Conservation (phyloP, 2,329 filamentous ascomycete species). For the Cladosporium austrohemisphaericum region DNA sequence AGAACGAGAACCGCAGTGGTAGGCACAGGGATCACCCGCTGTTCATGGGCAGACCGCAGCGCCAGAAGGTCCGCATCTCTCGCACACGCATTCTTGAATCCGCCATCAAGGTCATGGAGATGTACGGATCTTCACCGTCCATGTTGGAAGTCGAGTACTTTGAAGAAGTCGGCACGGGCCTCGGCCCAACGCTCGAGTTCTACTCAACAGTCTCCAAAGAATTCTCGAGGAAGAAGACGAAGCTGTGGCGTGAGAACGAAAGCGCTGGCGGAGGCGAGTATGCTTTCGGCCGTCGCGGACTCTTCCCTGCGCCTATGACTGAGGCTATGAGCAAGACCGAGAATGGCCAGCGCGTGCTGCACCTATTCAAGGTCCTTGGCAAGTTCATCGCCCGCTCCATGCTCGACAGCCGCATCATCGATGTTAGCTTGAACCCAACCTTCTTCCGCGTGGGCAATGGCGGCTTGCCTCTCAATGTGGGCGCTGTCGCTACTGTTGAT, state of each 20-base stretch:
- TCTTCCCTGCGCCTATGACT: slow-evolving; percentile 90
- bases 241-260: slow-evolving; percentile 93
- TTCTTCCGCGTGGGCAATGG: slow-evolving; percentile 92
- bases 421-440: slow-evolving; percentile 93
- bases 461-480: slow-evolving; percentile 64
- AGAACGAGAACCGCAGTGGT: slow-evolving; percentile 77
- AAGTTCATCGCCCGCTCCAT: slow-evolving; percentile 98
- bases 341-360: slow-evolving; percentile 80
- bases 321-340: slow-evolving; percentile 69
- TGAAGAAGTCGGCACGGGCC: slow-evolving; percentile 92
- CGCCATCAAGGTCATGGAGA: slow-evolving; percentile 96
- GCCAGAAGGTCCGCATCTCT: slow-evolving; percentile 97
- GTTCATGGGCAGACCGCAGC: slow-evolving; percentile 84
- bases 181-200: slow-evolving; percentile 94
- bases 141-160: slow-evolving; percentile 98
- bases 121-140: slow-evolving; percentile 94
- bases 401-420: slow-evolving; percentile 96
- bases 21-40: slow-evolving; percentile 82
- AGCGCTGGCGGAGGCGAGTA: slow-evolving; percentile 69
- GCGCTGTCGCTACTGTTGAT: slow-evolving; percentile 85
- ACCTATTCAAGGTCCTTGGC: slow-evolving; percentile 87
- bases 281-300: slow-evolving; percentile 75
- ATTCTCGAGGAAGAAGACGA: slow-evolving; percentile 95
- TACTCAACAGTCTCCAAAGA: slow-evolving; percentile 97
- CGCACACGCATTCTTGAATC: slow-evolving; percentile 93